Conservation (phyloP, 257 asterid species). For the Voacanga thouarsii region DNA sequence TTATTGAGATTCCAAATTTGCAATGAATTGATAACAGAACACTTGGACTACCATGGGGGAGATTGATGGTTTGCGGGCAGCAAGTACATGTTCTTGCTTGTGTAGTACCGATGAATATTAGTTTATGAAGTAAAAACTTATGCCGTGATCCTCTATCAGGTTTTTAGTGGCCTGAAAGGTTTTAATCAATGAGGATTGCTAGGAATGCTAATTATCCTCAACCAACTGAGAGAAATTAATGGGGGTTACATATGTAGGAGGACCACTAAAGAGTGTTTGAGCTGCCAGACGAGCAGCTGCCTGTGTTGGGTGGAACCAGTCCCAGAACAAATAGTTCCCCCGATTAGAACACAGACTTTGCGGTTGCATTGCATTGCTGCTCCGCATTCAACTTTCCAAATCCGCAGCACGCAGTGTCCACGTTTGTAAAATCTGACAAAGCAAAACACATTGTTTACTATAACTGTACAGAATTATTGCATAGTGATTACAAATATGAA, state of each 20-base stretch:
- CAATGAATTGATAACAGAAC: not conserved
- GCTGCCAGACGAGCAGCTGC: constrained; percentile 38
- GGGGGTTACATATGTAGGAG: constrained; percentile 30
- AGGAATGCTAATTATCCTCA: constrained; percentile 12
- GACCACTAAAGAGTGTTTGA: constrained; percentile 32
- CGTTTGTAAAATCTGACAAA: constrained; percentile 43
- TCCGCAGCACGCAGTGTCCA: constrained; percentile 71
- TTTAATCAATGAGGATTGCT: not conserved
- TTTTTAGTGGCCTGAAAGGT: not conserved
- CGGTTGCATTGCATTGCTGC: constrained; percentile 28
- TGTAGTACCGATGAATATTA: not conserved
- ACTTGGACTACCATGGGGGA: not conserved
- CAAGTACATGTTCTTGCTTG: not conserved
- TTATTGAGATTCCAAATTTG: not conserved
- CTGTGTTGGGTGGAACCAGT: constrained; percentile 34
- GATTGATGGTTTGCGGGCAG: not conserved
- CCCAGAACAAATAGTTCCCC: constrained; percentile 36
- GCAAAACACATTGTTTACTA: not conserved
- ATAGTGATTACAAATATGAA: not conserved
- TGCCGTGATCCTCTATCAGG: not conserved
- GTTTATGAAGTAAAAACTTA: not conserved
- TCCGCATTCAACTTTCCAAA: constrained; percentile 39
- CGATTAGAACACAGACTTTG: constrained; percentile 28
- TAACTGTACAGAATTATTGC: not conserved
- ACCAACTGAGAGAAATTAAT: constrained; percentile 36